Evolutionary conservation across 192 early-diverging fungal species (phyloP).

Genomic region (Umbelopsis vinacea): DNA sequence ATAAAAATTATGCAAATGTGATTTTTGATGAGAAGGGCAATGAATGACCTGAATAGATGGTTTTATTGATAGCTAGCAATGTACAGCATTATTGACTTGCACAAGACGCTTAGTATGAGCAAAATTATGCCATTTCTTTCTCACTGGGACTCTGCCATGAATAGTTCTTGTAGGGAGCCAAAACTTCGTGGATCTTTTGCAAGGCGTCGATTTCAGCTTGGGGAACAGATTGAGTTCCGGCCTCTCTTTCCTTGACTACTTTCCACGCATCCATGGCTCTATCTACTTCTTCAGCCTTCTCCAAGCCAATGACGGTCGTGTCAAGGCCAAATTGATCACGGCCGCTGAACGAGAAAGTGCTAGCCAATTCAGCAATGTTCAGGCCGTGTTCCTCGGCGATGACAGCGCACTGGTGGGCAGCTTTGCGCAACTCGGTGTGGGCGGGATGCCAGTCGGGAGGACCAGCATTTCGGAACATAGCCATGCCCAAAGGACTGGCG

Average conservation of each 20-base stretch:
- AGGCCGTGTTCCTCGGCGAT: constrained; percentile 42
- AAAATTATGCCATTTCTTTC: constrained; percentile 29
- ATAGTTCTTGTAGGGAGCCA: constrained; percentile 47
- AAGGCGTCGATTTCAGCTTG: constrained; percentile 35
- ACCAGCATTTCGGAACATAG: constrained; percentile 53
- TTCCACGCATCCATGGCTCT: constrained; percentile 43
- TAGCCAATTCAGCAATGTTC: constrained; percentile 61
- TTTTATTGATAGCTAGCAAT: neutral
- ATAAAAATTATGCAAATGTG: too few relatives aligned
- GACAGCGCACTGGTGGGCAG: constrained; percentile 50
- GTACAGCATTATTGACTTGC: neutral
- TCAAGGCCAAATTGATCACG: constrained; percentile 41
- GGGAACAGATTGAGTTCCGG: constrained; percentile 16
- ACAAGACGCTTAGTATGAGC: neutral
- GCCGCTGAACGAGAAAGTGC: constrained; percentile 47
- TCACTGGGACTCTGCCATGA: constrained; percentile 48
- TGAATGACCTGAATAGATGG: neutral
- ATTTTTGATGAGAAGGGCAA: too few relatives aligned
- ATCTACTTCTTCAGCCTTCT: constrained; percentile 52
- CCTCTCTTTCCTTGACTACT: constrained; percentile 32
- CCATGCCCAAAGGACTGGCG: constrained; percentile 77
- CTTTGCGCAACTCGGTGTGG: constrained; percentile 48
- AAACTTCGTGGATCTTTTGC: constrained; percentile 34
- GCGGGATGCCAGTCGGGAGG: constrained; percentile 74
- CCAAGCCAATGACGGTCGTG: constrained; percentile 55